These are phyloP conservation scores for Scopulariopsis brevicaulis DNA, from an alignment of 2,329 filamentous ascomycete genomes.

Conservation along the genomic window DNA sequence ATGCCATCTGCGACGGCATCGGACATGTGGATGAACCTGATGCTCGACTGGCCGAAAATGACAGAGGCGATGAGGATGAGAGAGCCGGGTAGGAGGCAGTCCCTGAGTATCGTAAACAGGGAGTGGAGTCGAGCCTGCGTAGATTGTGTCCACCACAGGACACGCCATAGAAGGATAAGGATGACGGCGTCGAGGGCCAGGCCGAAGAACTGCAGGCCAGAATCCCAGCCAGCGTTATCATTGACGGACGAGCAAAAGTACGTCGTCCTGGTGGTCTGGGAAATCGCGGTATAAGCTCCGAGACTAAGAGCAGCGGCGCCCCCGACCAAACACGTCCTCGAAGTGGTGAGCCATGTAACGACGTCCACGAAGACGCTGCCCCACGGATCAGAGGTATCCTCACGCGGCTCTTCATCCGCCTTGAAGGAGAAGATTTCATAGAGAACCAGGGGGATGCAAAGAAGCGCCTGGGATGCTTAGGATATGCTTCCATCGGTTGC, in stretches of 20 bases:
- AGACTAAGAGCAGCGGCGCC: constrained; percentile 26
- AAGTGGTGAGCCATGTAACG: constrained; percentile 30
- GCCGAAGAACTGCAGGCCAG: constrained; percentile 30
- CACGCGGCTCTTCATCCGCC: constrained; percentile 13
- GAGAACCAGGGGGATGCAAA: constrained; percentile 5
- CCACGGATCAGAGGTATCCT: constrained; percentile 33
- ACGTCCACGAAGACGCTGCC: constrained; percentile 35
- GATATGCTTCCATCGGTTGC: neutral
- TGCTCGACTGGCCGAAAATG: constrained; percentile 13
- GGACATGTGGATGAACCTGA: constrained; percentile 6
- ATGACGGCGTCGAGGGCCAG: constrained; percentile 34
- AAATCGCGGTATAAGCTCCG: constrained; percentile 27
- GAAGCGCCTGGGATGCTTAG: neutral
- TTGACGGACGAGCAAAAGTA: constrained; percentile 35
- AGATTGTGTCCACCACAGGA: constrained; percentile 37
- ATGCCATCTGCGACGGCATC: constrained; percentile 30
- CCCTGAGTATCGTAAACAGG: constrained; percentile 28
- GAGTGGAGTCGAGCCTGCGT: constrained; percentile 32
- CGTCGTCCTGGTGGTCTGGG: constrained; percentile 30
- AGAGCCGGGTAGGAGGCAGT: neutral
- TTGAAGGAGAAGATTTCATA: constrained; percentile 6
- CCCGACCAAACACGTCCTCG: constrained; percentile 18
- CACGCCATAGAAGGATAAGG: constrained; percentile 35
- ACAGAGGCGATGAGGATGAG: constrained; percentile 20
- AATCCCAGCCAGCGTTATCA: constrained; percentile 23